Percentiles rank a stretch among this genome's conserved stretches.
Evolutionary conservation across 176 grass and related monocot species (phyloP).

Genomic region (Elymus sibiricus): DNA sequence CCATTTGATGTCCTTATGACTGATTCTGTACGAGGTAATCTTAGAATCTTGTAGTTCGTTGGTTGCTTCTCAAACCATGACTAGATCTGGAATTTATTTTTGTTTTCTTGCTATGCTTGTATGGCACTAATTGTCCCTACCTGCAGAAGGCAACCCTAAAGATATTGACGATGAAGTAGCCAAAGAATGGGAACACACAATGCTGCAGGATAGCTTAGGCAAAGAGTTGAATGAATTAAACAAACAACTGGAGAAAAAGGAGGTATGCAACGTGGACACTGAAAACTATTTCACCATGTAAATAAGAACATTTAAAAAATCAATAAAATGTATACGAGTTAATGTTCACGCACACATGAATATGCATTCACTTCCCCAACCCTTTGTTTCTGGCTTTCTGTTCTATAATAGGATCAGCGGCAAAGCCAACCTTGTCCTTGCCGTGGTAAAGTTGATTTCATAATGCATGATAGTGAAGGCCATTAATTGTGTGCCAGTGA

Average conservation of each 20-base stretch:
- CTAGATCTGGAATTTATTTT: conserved; percentile 21
- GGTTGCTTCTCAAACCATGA: conserved; percentile 20
- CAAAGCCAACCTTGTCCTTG: not conserved
- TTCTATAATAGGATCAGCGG: not conserved
- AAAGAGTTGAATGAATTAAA: conserved; percentile 98
- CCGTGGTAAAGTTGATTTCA: not conserved
- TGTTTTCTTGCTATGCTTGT: conserved; percentile 21
- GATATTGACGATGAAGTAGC: conserved; percentile 91
- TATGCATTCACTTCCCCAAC: conserved; percentile 13
- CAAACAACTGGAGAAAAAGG: conserved; percentile 86
- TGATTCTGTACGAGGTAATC: conserved; percentile 66
- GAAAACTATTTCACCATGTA: conserved; percentile 6
- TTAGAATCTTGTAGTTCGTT: conserved; percentile 16
- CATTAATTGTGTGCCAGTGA: not conserved
- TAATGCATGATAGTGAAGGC: not conserved
- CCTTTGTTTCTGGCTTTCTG: not conserved
- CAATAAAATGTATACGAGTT: not conserved
- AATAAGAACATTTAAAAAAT: not conserved
- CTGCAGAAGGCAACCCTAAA: conserved; percentile 55
- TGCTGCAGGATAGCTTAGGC: conserved; percentile 90
- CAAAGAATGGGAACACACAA: conserved; percentile 97
- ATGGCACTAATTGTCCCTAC: conserved; percentile 21
- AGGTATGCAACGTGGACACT: conserved; percentile 46
- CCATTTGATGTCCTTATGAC: conserved; percentile 74
- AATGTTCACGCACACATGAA: conserved; percentile 6